Percentiles rank a stretch among this genome's conserved stretches.
These are phyloP conservation scores for Melaleuca alternifolia DNA, from an alignment of 345 rosid species.

Conservation along the genomic window DNA sequence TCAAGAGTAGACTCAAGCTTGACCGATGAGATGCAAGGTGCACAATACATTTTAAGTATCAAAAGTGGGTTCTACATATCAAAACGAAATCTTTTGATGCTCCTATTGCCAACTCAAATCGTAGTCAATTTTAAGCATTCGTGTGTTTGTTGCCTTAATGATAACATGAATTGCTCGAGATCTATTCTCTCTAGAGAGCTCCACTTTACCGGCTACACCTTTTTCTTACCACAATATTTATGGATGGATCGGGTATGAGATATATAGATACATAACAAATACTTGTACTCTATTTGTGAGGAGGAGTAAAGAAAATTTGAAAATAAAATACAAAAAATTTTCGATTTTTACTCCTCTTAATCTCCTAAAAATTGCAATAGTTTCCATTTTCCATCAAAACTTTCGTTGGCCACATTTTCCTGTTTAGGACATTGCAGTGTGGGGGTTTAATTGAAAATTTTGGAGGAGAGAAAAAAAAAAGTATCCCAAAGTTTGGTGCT, in stretches of 20 bases:
- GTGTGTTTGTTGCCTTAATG: not conserved
- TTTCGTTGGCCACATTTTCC: not conserved
- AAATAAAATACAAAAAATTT: not conserved
- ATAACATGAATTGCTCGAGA: not conserved
- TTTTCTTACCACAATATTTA: not conserved
- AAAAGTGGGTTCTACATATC: not conserved
- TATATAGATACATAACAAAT: not conserved
- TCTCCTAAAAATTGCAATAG: not conserved
- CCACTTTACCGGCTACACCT: not conserved
- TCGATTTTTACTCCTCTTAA: not conserved
- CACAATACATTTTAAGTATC: fast-evolving
- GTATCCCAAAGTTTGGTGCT: not conserved
- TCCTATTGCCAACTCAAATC: not conserved
- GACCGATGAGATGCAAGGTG: not conserved
- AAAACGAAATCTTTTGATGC: not conserved
- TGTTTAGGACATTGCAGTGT: too few relatives aligned
- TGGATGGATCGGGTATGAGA: not conserved
- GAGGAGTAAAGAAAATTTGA: not conserved
- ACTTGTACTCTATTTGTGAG: not conserved
- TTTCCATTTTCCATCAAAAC: not conserved
- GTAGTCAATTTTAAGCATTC: not conserved
- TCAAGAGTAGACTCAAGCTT: too few relatives aligned
- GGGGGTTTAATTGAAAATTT: not conserved
- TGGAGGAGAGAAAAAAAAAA: too few relatives aligned
- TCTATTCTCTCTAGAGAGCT: not conserved